Evolutionary conservation across 2,329 filamentous ascomycete species (phyloP), one percentile per base, ranked within the genome.

Genomic region (Aspergillus fijiensis): DNA sequence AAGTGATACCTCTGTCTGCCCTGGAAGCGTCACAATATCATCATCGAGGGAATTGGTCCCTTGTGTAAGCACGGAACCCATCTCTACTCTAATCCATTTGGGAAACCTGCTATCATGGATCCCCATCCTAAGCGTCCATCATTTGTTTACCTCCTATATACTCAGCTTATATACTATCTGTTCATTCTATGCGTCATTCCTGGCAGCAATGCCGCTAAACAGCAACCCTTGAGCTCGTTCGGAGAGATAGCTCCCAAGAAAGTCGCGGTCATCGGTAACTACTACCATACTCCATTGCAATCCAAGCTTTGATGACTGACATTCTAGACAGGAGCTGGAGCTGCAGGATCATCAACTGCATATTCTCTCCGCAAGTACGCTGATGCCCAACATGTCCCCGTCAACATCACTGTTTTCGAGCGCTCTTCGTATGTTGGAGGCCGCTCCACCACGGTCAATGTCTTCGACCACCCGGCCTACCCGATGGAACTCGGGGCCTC

Each of bases 361-460:
- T 96, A 95, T 75, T 87, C 94, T 70, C 81, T 99, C 51, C 83
- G 84, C 45, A 85, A 89, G 69, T 93, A 88, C 74, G 89, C 91
- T 23, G 77, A 84, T 4, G 77, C 85, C 60, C 80, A 79, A 25
- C 74, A 82, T n/a, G 75, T 89, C 19, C 78, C 82, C 2, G 72
- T 94, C 60, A 89, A 96, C 66, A 89, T 98, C 68, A 96, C 92
- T 23, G 81, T 99, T 29, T 97, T 94, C 73, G 95, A 99, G 71
- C 89, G 88, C 67, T 87, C 86, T 16, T 74, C 80, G 33, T 91
- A 87, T 66, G 83, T 98, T 49, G 95, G 95, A 31, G 95, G 95
- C 9, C 90, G 95, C 27, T 90, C 90, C 7, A 90, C 93, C 31
- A 98, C 93, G 0, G 89, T 96, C 19, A 81, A 92, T 69, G 88